Evolutionary conservation across 805 yeast genomes (phyloP).

Genomic region (Starmerella ratchasimensis): DNA sequence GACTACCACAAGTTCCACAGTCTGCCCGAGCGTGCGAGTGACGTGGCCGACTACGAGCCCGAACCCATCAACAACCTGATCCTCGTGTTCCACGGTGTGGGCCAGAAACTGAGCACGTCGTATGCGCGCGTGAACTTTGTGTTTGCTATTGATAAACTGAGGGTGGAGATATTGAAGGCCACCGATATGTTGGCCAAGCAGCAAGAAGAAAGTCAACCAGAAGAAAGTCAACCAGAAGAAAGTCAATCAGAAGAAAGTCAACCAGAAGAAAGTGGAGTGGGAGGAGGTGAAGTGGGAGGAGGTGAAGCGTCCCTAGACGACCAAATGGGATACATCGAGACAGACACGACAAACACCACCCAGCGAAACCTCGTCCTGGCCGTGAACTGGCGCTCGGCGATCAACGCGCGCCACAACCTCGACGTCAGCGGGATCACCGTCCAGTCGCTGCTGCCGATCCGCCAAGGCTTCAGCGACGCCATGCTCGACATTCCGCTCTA

Average conservation of each 20-base stretch:
- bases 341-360: constrained; percentile 1
- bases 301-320: too few relatives aligned
- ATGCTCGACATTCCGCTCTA: constrained; percentile 67
- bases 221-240: too few relatives aligned
- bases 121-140: constrained; percentile 76
- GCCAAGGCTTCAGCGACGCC: constrained; percentile 74
- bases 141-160: constrained; percentile 40
- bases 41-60: constrained; percentile 20
- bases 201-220: too few relatives aligned
- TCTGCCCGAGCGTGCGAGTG: constrained; percentile 23
- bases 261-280: too few relatives aligned
- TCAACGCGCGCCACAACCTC: constrained; percentile 33
- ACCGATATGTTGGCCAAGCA: constrained; percentile 17
- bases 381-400: constrained; percentile 73
- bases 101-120: constrained; percentile 70
- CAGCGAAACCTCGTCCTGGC: constrained; percentile 41
- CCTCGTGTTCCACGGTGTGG: constrained; percentile 86
- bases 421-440: constrained; percentile 59
- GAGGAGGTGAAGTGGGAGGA: too few relatives aligned
- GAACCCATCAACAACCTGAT: constrained; percentile 46
- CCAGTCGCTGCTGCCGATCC: constrained; percentile 59
- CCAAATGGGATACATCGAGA: background rate
- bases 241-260: too few relatives aligned
- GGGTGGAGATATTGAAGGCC: constrained; percentile 25
- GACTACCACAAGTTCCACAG: constrained; percentile 22